Evolutionary conservation across 306 rosid species (phyloP).

Genomic region (Quercus alba): DNA sequence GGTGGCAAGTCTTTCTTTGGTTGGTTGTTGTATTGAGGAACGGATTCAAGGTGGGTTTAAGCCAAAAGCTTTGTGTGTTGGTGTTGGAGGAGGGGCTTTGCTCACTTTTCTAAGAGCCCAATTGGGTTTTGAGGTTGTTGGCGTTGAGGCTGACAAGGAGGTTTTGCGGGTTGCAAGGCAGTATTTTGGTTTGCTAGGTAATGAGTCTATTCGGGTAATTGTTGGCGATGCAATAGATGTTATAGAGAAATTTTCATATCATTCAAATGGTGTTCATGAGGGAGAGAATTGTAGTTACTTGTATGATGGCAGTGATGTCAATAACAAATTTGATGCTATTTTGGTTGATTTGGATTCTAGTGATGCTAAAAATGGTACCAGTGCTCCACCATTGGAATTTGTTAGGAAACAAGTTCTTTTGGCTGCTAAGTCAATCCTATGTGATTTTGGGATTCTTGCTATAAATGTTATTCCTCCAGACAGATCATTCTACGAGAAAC

Average conservation of each 20-base stretch:
- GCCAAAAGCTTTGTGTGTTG: constrained; percentile 77
- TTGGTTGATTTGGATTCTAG: constrained; percentile 84
- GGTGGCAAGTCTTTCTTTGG: constrained; percentile 67
- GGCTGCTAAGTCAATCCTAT: constrained; percentile 56
- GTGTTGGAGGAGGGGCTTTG: constrained; percentile 94
- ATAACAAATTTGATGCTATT: constrained; percentile 45
- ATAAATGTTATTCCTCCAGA: constrained; percentile 66
- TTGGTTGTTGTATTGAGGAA: constrained; percentile 31
- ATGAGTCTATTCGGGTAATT: constrained; percentile 34
- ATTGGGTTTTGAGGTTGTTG: constrained; percentile 64
- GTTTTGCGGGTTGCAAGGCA: constrained; percentile 57
- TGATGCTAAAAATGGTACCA: constrained; percentile 34
- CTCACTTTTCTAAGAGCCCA: constrained; percentile 49
- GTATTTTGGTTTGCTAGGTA: constrained; percentile 62
- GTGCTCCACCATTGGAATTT: constrained; percentile 75
- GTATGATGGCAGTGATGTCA: constrained; percentile 9
- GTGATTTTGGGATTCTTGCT: constrained; percentile 56
- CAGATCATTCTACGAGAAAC: constrained; percentile 39
- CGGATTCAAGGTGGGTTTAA: constrained; percentile 40
- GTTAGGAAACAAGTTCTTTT: constrained; percentile 47
- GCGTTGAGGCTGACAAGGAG: constrained; percentile 63
- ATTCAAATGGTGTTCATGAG: constrained; percentile 11
- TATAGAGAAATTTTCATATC: constrained; percentile 34
- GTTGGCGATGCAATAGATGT: constrained; percentile 54
- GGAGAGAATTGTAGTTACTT: constrained; percentile 13